These are phyloP conservation scores for Cutaneotrichosporon sp. DNA, from an alignment of 1,284 basidiomycete genomes.

Conservation along the genomic window DNA sequence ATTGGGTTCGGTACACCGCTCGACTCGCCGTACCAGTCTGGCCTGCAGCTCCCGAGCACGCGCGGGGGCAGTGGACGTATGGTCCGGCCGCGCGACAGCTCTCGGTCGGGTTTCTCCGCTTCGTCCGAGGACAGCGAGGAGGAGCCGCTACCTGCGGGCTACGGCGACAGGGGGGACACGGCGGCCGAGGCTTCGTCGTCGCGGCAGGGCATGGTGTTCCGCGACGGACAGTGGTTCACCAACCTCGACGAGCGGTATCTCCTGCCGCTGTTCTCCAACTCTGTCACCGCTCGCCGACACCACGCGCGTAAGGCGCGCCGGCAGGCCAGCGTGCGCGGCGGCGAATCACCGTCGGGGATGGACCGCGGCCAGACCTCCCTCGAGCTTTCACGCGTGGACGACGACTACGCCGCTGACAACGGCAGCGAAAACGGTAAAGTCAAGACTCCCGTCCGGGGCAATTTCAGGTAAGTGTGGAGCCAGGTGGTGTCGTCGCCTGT, in stretches of 20 bases:
- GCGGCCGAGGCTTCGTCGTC: constrained; percentile 15
- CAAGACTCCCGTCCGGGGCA: constrained; percentile 28
- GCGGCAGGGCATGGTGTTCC: constrained; percentile 49
- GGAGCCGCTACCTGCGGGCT: constrained; percentile 62
- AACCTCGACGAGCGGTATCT: constrained; percentile 90
- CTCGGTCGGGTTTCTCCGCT: constrained; percentile 41
- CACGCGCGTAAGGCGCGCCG: constrained; percentile 65
- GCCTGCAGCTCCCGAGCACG: constrained; percentile 7
- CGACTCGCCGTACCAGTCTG: constrained; percentile 26
- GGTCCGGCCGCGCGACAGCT: constrained; percentile 11
- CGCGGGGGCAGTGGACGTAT: not conserved
- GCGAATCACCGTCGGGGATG: constrained; percentile 27
- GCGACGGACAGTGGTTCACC: constrained; percentile 86
- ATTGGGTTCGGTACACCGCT: constrained; percentile 19
- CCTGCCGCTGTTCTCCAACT: constrained; percentile 89
- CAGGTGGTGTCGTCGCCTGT: no score
- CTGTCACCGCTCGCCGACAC: constrained; percentile 80
- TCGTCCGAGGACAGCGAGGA: constrained; percentile 59
- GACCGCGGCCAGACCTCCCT: constrained; percentile 25
- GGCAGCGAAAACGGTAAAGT: constrained; percentile 48
- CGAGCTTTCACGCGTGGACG: constrained; percentile 30
- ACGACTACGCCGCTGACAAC: constrained; percentile 27
- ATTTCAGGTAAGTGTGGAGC: constrained; percentile 40
- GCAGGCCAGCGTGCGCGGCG: constrained; percentile 27
- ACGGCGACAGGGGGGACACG: constrained; percentile 54